These are phyloP conservation scores for Sclerotinia nivalis DNA, from an alignment of 2,329 filamentous ascomycete species.

Conservation along the genomic window DNA sequence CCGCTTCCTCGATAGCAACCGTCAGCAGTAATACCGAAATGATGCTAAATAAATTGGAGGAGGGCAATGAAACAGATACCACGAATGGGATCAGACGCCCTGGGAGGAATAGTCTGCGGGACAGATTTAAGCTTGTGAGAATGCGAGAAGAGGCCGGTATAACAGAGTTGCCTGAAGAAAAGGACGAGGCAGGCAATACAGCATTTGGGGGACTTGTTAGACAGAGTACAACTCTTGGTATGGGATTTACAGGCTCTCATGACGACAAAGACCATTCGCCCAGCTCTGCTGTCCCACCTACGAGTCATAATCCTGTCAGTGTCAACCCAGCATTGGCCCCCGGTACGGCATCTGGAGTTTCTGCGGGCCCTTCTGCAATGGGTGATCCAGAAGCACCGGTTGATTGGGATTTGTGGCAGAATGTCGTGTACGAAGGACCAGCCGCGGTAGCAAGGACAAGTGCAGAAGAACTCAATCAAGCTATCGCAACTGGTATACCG, in stretches of 20 bases:
- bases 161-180: conserved; percentile 53
- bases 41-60: conserved; percentile 74
- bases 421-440: conserved; percentile 91
- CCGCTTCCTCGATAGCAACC: conserved; percentile 76
- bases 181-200: conserved; percentile 41
- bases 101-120: conserved; percentile 66
- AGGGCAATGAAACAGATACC: conserved; percentile 67
- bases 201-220: conserved; percentile 46
- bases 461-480: conserved; percentile 82
- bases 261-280: conserved; percentile 45
- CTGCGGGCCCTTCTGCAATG: conserved; percentile 70
- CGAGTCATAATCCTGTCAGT: conserved; percentile 56
- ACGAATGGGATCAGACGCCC: conserved; percentile 49
- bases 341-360: conserved; percentile 81
- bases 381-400: conserved; percentile 68
- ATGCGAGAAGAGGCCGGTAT: conserved; percentile 71
- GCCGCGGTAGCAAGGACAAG: conserved; percentile 85
- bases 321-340: conserved; percentile 74
- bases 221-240: conserved; percentile 45
- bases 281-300: conserved; percentile 43
- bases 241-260: conserved; percentile 42
- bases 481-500: conserved; percentile 91
- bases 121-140: conserved; percentile 76
- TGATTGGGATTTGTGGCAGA: conserved; percentile 99
- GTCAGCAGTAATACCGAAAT: conserved; percentile 79